Evolutionary conservation across 2,329 filamentous ascomycete species (phyloP), one percentile per base, ranked within the genome.

Genomic region (Bipolaris oryzae): DNA sequence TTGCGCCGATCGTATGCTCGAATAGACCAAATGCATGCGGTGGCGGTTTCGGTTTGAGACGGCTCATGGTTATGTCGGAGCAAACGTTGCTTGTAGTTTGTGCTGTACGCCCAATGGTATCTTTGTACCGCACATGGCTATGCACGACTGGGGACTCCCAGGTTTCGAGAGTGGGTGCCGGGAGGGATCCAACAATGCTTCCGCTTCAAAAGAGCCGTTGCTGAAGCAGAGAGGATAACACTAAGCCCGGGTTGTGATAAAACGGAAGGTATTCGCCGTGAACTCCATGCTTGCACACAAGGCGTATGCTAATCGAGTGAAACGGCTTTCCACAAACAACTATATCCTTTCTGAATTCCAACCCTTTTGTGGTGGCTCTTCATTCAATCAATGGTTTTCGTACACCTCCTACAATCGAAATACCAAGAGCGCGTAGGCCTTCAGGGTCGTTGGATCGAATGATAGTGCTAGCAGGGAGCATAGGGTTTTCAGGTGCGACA

Each of bases 401-500:
- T 46, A 82, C 79, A 18, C 84, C 84, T 6, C 85, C 85, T 7
- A 89, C 85, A 62, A 88, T 83, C 2, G 85, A 82, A 58, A 89
- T 83, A 3, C 87, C 87, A 16, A 89, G 72, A 50, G 82, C 80
- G 46, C 82, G 78, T 50, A 89, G 78, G 31, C 86, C 86, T 47
- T 84, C 81, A 33, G 81, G 87, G 72, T 98, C 93, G 58, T 85
- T 88, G 5, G 91, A 87, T 48, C 90, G 83, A 55, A 98, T 86
- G 61, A 99, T 95, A 7, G 85, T 88, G 60, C 89, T 87, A 1
- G 93, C 89, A 0, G 95, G 93, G n/a, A 97, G 78, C 88, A 96
- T 93, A 0, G 93, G 95, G 68, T 95, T 95, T 60, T 96, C 91
- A 0, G 89, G 89, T 66, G 94, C 92, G 58, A 98, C 89, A 60